phyloP scores from a whole-genome alignment of 2,329 filamentous ascomycete species.

The Monosporascus sp. region DNA sequence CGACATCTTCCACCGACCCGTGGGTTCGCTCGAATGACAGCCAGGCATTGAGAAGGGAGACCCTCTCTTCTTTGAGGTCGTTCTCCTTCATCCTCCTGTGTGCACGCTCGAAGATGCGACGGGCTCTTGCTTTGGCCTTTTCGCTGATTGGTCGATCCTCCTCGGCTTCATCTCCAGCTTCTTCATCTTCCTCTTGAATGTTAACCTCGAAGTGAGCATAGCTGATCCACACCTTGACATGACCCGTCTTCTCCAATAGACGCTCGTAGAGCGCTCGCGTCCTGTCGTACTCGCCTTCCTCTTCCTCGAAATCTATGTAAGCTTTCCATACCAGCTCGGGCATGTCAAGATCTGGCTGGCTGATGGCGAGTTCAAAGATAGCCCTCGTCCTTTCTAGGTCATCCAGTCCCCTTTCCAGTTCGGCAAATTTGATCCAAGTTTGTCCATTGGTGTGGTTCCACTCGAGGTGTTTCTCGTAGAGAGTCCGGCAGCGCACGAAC shows the following conservation, averaged over 20 bases:
- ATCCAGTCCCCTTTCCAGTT: slow-evolving; percentile 85
- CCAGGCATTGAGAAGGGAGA: slow-evolving; percentile 87
- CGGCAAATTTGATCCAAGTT: slow-evolving; percentile 95
- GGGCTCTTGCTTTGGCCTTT: slow-evolving; percentile 75
- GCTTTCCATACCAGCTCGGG: slow-evolving; percentile 96
- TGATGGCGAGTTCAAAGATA: slow-evolving; percentile 87
- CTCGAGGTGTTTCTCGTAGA: slow-evolving; percentile 91
- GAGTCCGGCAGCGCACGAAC: slow-evolving; percentile 81
- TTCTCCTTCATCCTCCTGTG: slow-evolving; percentile 83
- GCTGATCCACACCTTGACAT: slow-evolving; percentile 98
- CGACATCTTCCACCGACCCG: slow-evolving; percentile 68
- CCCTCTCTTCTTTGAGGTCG: slow-evolving; percentile 90
- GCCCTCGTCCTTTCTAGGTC: slow-evolving; percentile 82
- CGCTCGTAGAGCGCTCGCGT: slow-evolving; percentile 83
- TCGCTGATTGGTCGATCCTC: slow-evolving; percentile 71
- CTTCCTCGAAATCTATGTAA: slow-evolving; percentile 98
- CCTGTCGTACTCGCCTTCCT: slow-evolving; percentile 83
- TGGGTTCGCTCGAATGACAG: slow-evolving; percentile 85
- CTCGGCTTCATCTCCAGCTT: slow-evolving; percentile 54
- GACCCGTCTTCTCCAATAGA: slow-evolving; percentile 88
- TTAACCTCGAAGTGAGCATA: slow-evolving; percentile 99
- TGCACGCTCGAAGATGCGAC: slow-evolving; percentile 78
- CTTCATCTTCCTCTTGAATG: slow-evolving; percentile 68
- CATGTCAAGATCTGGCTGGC: slow-evolving; percentile 85
- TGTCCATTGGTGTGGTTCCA: slow-evolving; percentile 88